A percentile compares a stretch with the other conserved stretches of the same genome.
phyloP scores from a whole-genome alignment of 176 grass and related monocot species.

The Microstegium vimineum region DNA sequence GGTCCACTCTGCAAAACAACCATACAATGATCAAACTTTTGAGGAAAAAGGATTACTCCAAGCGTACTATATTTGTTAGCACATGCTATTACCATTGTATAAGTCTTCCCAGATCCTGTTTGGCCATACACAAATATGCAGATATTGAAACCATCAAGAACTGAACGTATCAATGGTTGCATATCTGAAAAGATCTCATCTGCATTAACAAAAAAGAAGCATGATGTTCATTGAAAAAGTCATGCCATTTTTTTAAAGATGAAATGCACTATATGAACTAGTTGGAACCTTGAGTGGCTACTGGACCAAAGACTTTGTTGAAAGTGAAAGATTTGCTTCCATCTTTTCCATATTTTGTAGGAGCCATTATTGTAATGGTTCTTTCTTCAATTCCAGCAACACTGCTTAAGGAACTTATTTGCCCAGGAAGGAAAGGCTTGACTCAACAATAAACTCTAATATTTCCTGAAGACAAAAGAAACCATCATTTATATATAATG shows the following conservation, averaged over 20 bases:
- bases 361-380: constrained; percentile 62
- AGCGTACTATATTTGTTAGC: background rate
- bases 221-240: background rate
- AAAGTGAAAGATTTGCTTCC: constrained; percentile 79
- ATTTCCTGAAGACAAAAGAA: constrained; percentile 61
- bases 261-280: background rate
- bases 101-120: constrained; percentile 91
- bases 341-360: constrained; percentile 82
- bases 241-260: background rate
- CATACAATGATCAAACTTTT: background rate
- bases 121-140: constrained; percentile 99
- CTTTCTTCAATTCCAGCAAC: constrained; percentile 74
- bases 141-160: constrained; percentile 93
- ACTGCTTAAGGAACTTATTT: constrained; percentile 37
- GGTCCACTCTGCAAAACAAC: constrained; percentile 71
- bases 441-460: constrained; percentile 97
- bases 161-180: constrained; percentile 81
- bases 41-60: background rate
- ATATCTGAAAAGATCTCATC: constrained; percentile 92
- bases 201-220: constrained; percentile 48
- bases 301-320: constrained; percentile 75
- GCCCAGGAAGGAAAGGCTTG: constrained; percentile 66
- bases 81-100: constrained; percentile 70
- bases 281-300: constrained; percentile 68
- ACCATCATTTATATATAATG: constrained; percentile 10